Percentiles rank a stretch among this genome's conserved stretches.
phyloP scores from a whole-genome alignment of 2,329 filamentous ascomycete genomes.

The Grosmannia clavigera region DNA sequence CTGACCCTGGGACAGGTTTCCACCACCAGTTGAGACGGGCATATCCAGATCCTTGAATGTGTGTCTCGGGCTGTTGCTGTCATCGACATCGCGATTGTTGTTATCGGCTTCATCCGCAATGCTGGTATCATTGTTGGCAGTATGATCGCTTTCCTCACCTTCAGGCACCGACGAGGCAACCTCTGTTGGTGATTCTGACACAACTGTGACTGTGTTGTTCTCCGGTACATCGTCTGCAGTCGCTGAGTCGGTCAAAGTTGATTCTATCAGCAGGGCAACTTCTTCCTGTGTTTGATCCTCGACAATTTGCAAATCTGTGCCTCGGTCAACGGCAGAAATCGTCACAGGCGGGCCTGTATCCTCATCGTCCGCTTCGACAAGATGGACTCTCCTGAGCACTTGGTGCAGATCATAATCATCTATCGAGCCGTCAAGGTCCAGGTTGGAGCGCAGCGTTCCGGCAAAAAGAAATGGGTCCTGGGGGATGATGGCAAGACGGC shows the following conservation, averaged over 20 bases:
- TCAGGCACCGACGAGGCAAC: slow-evolving; percentile 5
- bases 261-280: slow-evolving; percentile 6
- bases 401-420: slow-evolving; percentile 49
- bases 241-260: slow-evolving; percentile 4
- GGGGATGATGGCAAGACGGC: slow-evolving; percentile 51
- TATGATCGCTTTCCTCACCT: slow-evolving; percentile 3
- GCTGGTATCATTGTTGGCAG: background rate
- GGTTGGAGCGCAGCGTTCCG: slow-evolving; percentile 49
- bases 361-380: slow-evolving; percentile 35
- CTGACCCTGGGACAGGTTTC: slow-evolving; percentile 32
- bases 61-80: slow-evolving; percentile 11
- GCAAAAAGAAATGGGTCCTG: slow-evolving; percentile 56
- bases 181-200: slow-evolving; percentile 8
- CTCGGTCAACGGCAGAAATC: background rate
- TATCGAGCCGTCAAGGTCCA: slow-evolving; percentile 50
- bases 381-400: slow-evolving; percentile 46
- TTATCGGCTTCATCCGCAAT: background rate
- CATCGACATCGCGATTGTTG: background rate
- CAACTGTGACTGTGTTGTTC: background rate
- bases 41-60: slow-evolving; percentile 21
- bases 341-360: background rate
- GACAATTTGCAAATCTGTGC: background rate
- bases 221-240: slow-evolving; percentile 12
- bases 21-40: slow-evolving; percentile 20
- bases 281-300: slow-evolving; percentile 7